Evolutionary conservation across 441 rosid genomes (phyloP), one percentile per base, ranked within the genome.

Genomic region (Croton laevigatus): DNA sequence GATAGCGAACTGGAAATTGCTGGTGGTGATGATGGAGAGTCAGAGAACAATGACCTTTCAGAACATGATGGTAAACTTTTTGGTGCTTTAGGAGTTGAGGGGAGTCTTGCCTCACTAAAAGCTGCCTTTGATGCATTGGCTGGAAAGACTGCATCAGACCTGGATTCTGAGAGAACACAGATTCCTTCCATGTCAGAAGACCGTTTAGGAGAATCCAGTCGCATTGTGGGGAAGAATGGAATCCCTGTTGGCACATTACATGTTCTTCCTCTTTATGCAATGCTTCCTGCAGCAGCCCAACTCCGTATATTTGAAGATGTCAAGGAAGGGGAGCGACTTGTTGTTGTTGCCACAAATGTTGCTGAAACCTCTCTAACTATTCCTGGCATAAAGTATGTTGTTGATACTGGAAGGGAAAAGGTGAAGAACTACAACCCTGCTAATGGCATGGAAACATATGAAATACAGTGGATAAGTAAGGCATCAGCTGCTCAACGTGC

Each of bases 341-440:
- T 94, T 71, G 91, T 94, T 62, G 84, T 92, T 75, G 91, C 98
- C 8, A 94, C 98, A 20, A 92, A 94, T 84, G 99, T 92, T 60
- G 97, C 97, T 0, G 97, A 94, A 84, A 94, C 98, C n/a, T 94
- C 97, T 59, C 80, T 94, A 59, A 94, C 98, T 8, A 94, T 91
- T 72, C 98, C 97, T 0, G 95, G 95, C 45, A 89, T 94, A 79
- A 94, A 88, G 80, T 94, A 94, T 81, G 97, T 94, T 65, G 91
- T 94, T 76, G 99, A 94, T 75, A 89, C 97, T 2, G 99, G 99
- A 73, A 88, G 90, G 74, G 93, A 85, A 73, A 94, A 92, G 80
- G 91, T 84, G 73, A 94, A 92, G 85, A 85, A 75, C 45, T 94
- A 88, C 71, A 86, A 89, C 79, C 72, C 86, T 23, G 76, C 83